Evolutionary conservation across 2,329 filamentous ascomycete genomes (phyloP), one percentile per base, ranked within the genome.

Genomic region (Pseudogymnoascus sp.): DNA sequence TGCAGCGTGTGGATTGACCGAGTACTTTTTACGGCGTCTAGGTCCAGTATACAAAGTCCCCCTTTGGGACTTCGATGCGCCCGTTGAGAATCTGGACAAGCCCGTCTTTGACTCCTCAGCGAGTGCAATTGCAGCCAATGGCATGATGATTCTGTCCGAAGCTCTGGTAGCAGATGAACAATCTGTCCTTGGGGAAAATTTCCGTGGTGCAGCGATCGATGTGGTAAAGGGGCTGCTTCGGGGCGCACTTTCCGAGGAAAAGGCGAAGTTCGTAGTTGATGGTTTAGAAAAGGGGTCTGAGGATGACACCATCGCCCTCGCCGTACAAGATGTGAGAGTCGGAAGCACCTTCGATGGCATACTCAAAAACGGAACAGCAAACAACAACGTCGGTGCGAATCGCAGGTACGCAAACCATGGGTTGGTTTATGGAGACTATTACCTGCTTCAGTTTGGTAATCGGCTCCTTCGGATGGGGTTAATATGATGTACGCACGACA

Each of bases 1-100:
- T 0, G 78, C 79, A 0, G 76, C 81, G 0, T 74, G 76, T 4
- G 74, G 74, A 1, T 71, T 78, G 14, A 76, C 79, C 0, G 73
- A 80, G 56, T 80, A 81, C 62, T 83, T 82, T 64, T 64, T 82
- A 1, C 56, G 68, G 0, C 70, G 76, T 0, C 69, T 82, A 56
- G 71, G 47, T 6, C 8, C 8, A 0, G 29, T 29, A 14, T 56
- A 19, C 16, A 33, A 19, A 19, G 50, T 56, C 4, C 50, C 50
- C 0, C 26, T 29, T 2, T 56, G 50, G 50, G 50, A 56, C 50
- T 56, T 56, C 4, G 50, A 56, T 19, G 76, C 76, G 0, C 74
- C 74, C 0, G 47, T 69, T 2, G 62, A 61, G 6, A 42, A 26
- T 8, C n/a, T 7, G 2, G 21, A 31, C 1, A 62, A 64, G 1